Base-by-base conservation (phyloP, 2,329 filamentous ascomycete genomes). In the Fusarium lyarnte region DNA sequence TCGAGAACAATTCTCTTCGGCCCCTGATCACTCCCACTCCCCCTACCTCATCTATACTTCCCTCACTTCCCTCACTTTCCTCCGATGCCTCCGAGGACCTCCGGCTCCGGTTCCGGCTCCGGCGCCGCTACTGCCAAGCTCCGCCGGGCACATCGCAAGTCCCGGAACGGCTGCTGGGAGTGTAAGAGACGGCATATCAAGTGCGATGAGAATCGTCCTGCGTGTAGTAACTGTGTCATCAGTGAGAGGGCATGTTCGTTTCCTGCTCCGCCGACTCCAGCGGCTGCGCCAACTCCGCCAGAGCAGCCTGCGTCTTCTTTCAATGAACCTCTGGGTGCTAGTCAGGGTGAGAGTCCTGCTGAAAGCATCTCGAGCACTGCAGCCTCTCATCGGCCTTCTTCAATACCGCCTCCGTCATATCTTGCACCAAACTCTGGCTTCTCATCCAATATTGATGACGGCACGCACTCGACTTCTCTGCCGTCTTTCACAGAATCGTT, bases 151-250 rank as follows among this genome's bases (percentile, higher is more conserved):
- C 81, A 83, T 74, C 79, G 79, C 49, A 84, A 84, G 68, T 84
- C 82, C n/a, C 77, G 82, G 25, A 82, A 81, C 53, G 82, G 82
- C 35, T 84, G 82, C 68, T 78, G 69, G 62, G 81, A 82, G 69
- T 84, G 82, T 75, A 84, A 84, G 74, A 69, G 80, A 21, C 78
- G 82, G 4, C 82, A 84, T 47, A 82, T 83, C 59, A 83, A 82
- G 39, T 85, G 84, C 75, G 84, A 85, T 60, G 83, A 85, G 73
- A 78, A 69, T 12, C 79, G 79, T 8, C 84, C 84, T 4, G 63
- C 78, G 2, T 85, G 84, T 66, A 79, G 78, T 47, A 83, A 84
- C 64, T 85, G 84, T 70, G 73, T 77, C 25, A 79, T 80, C 46
- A 80, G 80, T 43, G 78, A 82, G 54, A 77, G 81, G 11, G 63